Conservation (phyloP, 2,329 filamentous ascomycete species). For the Fusarium goolgardi region DNA sequence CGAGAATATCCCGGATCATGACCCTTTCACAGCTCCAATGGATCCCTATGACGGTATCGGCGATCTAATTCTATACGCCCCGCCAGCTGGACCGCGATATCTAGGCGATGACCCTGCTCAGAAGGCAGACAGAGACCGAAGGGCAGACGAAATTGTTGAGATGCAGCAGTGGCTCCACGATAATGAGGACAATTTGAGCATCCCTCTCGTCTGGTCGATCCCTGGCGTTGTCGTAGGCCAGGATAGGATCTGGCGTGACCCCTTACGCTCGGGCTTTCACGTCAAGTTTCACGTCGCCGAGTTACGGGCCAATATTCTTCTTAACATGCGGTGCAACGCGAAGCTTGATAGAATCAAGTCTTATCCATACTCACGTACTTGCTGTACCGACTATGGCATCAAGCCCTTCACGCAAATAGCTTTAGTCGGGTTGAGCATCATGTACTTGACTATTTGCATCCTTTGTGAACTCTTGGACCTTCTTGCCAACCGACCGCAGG, state of each 20-base stretch:
- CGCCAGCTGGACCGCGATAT: slow-evolving; percentile 40
- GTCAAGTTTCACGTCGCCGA: slow-evolving; percentile 29
- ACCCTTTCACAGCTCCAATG: slow-evolving; percentile 27
- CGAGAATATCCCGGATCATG: not conserved
- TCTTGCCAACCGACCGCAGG: not conserved
- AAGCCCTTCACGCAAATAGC: slow-evolving; percentile 35
- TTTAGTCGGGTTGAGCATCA: slow-evolving; percentile 25
- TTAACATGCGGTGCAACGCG: slow-evolving; percentile 66
- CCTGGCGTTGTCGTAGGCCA: slow-evolving; percentile 15
- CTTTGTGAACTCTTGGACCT: slow-evolving; percentile 4
- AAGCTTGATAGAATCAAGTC: slow-evolving; percentile 47
- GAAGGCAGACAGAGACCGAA: slow-evolving; percentile 1
- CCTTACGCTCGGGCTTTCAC: slow-evolving; percentile 41
- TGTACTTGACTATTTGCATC: slow-evolving; percentile 25
- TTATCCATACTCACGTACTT: slow-evolving; percentile 61
- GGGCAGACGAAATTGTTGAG: slow-evolving; percentile 10
- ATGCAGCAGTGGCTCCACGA: slow-evolving; percentile 5
- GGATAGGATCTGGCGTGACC: slow-evolving; percentile 11
- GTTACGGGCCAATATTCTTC: slow-evolving; percentile 54
- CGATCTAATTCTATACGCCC: slow-evolving; percentile 45
- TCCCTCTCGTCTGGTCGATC: slow-evolving; percentile 30
- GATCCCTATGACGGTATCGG: slow-evolving; percentile 41
- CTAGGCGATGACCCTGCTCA: slow-evolving; percentile 11
- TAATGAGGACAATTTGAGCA: slow-evolving; percentile 7
- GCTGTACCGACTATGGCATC: slow-evolving; percentile 61